Evolutionary conservation across 139 green algal genomes (phyloP).

Genomic region (Chlamydomonas urium): DNA sequence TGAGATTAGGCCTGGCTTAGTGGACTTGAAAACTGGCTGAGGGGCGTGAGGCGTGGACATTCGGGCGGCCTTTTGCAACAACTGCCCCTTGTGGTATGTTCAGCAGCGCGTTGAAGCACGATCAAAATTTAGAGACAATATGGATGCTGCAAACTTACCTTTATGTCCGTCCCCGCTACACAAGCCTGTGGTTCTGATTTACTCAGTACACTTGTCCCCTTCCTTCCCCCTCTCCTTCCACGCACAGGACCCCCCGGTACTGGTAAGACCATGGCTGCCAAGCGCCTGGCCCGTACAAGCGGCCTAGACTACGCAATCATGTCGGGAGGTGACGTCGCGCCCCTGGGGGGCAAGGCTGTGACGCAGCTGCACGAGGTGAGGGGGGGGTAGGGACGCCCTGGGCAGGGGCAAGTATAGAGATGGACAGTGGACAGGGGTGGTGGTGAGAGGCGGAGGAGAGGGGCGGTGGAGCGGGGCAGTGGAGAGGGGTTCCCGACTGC

Average conservation of each 20-base stretch:
- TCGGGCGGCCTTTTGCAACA: too few relatives aligned
- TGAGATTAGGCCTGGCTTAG: too few relatives aligned
- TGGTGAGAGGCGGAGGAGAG: not conserved
- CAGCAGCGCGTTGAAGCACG: too few relatives aligned
- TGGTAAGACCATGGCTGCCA: slow-evolving; percentile 97
- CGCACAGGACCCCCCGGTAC: slow-evolving; percentile 65
- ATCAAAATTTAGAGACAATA: too few relatives aligned
- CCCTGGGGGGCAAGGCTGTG: slow-evolving; percentile 81
- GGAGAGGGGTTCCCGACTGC: too few relatives aligned
- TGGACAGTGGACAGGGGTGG: not conserved
- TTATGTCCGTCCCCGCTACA: too few relatives aligned
- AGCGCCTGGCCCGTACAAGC: slow-evolving; percentile 86
- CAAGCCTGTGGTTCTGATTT: too few relatives aligned
- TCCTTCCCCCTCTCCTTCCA: not conserved
- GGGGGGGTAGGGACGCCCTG: not conserved
- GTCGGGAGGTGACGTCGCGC: slow-evolving; percentile 92
- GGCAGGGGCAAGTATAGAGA: not conserved
- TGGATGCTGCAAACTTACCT: too few relatives aligned
- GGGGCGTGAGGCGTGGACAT: too few relatives aligned
- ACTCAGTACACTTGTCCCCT: too few relatives aligned
- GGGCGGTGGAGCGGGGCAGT: not conserved
- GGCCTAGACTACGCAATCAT: slow-evolving; percentile 98
- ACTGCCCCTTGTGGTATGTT: too few relatives aligned
- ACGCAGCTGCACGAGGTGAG: slow-evolving; percentile 87
- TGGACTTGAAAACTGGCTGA: too few relatives aligned